These are phyloP conservation scores for Zymoseptoria ardabiliae DNA, from an alignment of 2,329 filamentous ascomycete genomes.

Conservation along the genomic window DNA sequence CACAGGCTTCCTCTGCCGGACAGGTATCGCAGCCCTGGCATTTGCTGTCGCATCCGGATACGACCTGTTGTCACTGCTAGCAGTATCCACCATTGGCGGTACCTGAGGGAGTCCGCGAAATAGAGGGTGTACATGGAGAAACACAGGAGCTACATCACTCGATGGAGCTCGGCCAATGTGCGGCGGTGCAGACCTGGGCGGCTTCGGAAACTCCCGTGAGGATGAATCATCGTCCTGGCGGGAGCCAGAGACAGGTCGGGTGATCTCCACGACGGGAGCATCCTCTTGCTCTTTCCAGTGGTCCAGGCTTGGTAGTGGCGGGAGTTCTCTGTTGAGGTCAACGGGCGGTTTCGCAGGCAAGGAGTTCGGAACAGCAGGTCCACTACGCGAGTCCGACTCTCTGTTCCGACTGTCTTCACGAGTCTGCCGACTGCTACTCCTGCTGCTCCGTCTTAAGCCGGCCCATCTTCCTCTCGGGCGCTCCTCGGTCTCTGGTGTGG, in stretches of 20 bases:
- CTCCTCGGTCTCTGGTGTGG: conserved; percentile 11
- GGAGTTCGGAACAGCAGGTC: neutral
- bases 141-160: neutral
- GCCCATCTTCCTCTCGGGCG: conserved; percentile 6
- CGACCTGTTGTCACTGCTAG: neutral
- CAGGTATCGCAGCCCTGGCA: neutral
- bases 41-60: neutral
- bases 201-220: neutral
- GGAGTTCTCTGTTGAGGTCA: conserved; percentile 42
- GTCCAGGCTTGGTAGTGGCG: conserved; percentile 41
- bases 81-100: neutral
- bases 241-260: neutral
- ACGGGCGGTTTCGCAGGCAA: conserved; percentile 19
- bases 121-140: neutral
- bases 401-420: neutral
- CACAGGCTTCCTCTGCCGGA: neutral
- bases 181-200: neutral
- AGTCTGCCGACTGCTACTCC: neutral
- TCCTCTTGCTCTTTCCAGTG: conserved; percentile 26
- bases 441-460: conserved; percentile 4
- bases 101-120: neutral
- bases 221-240: neutral
- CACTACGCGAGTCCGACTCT: neutral
- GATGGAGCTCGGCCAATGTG: neutral
- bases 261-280: neutral